Percentiles rank a stretch among this genome's conserved stretches.
phyloP scores from a whole-genome alignment of 2,329 filamentous ascomycete genomes.

The Zelopaecilomyces penicillatus region DNA sequence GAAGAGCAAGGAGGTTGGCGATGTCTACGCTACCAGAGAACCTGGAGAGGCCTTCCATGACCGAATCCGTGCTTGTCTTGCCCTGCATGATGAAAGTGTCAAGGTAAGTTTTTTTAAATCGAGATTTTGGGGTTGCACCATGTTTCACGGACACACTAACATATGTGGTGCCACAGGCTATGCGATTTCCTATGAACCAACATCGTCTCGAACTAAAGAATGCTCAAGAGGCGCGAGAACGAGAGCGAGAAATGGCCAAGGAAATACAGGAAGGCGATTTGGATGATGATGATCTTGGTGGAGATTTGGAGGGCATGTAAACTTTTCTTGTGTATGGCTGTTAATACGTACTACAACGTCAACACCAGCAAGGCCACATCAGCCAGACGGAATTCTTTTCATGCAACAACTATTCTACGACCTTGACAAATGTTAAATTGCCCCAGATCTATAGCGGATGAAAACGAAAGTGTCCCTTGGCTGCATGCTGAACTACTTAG shows the following conservation, averaged over 20 bases:
- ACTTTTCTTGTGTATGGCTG: conserved; percentile 11
- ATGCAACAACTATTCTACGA: too few species aligned
- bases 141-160: not conserved
- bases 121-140: not conserved
- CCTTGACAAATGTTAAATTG: too few species aligned
- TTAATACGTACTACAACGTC: conserved; percentile 6
- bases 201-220: conserved; percentile 96
- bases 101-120: conserved; percentile 53
- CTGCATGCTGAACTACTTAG: too few species aligned
- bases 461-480: too few species aligned
- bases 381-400: too few species aligned
- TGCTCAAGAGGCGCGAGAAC: conserved; percentile 92
- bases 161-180: conserved; percentile 51
- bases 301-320: conserved; percentile 95
- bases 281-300: conserved; percentile 91
- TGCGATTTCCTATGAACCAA: conserved; percentile 99
- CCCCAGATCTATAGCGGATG: too few species aligned
- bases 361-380: not conserved
- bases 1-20: conserved; percentile 95
- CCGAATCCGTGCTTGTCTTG: conserved; percentile 83
- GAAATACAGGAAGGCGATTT: conserved; percentile 97
- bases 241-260: conserved; percentile 94
- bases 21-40: conserved; percentile 92
- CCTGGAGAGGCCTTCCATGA: conserved; percentile 97
- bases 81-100: conserved; percentile 93